These are phyloP conservation scores for Kwoniella shivajii DNA, from an alignment of 1,284 basidiomycete genomes.

Conservation along the genomic window DNA sequence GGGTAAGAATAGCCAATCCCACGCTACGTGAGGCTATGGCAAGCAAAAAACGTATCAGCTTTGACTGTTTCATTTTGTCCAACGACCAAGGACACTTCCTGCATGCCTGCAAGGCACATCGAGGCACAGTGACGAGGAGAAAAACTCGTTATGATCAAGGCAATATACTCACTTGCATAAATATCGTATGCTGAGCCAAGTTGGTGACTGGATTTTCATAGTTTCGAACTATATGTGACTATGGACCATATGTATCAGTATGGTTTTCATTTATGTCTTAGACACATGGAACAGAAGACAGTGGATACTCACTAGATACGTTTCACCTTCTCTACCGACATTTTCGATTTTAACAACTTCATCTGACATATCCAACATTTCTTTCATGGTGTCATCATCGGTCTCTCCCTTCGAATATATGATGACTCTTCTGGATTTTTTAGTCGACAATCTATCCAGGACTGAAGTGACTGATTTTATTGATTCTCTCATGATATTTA, in stretches of 20 bases:
- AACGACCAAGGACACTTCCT: no score
- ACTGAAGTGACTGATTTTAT: constrained; percentile 23
- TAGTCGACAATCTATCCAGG: constrained; percentile 1
- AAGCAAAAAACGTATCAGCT: not conserved
- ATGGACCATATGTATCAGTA: no score
- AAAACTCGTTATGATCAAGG: not conserved
- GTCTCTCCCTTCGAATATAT: constrained; percentile 39
- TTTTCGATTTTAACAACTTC: constrained; percentile 42
- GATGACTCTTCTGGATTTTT: constrained; percentile 24
- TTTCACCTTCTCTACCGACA: constrained; percentile 46
- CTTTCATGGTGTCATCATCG: constrained; percentile 16
- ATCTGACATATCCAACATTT: constrained; percentile 33
- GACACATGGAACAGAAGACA: no score
- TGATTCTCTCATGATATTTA: constrained; percentile 22
- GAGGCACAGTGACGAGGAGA: not conserved
- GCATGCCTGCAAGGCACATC: no score
- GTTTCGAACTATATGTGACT: constrained; percentile 39
- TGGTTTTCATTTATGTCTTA: no score
- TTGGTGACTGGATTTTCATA: constrained; percentile 22
- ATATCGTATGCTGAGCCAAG: constrained; percentile 45
- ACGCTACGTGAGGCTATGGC: constrained; percentile 48
- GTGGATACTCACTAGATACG: constrained; percentile 38
- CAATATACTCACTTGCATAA: constrained; percentile 36
- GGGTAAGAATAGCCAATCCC: constrained; percentile 47
- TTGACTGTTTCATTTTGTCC: no score